Evolutionary conservation across 2,329 filamentous ascomycete species (phyloP), one percentile per base, ranked within the genome.

Genomic region (Colletotrichum sp.): DNA sequence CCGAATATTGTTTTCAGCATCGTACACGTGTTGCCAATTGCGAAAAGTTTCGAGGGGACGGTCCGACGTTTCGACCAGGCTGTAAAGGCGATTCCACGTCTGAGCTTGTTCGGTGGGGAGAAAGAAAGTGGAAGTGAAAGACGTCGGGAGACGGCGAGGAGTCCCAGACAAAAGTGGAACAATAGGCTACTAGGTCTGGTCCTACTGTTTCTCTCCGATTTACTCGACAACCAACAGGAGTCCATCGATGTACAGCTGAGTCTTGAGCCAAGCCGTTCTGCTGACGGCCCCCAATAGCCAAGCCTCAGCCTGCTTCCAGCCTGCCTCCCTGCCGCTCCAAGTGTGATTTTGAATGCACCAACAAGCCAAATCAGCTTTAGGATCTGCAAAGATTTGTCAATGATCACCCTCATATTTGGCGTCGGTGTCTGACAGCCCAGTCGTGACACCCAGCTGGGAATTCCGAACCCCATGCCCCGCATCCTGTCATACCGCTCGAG

Each of bases 41-140:
- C 9, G 0, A 10, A 16, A 6, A 61, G 24, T 0, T 28, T 28
- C 2, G 0, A 18, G 5, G 4, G 4, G 28, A 24, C 12, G 2
- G 1, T 30, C 30, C 9, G 57, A 18, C 15, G 2, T n/a, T 16
- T 30, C 18, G 24, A 30, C 26, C 3, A 21, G 6, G 10, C 43
- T 52, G 4, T 3, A 52, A 21, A 6, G 43, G 1, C n/a, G n/a
- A 52, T 21, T 52, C 43, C 4, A 52, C 43, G n/a, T 13, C 0
- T 21, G 43, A 52, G 43, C 43, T 21, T 21, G 4, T 21, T 21
- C 1, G n/a, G 43, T 6, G 10, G n/a, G 10, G 6, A 52, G 43
- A 3, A 8, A 8, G 10, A 21, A 21, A 52, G n/a, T 21, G 6
- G n/a, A 52, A 13, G n/a, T 13, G n/a, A 21, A 21, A 21, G 43